Conservation (phyloP, 2,329 filamentous ascomycete species). For the Fusarium scirpi region DNA sequence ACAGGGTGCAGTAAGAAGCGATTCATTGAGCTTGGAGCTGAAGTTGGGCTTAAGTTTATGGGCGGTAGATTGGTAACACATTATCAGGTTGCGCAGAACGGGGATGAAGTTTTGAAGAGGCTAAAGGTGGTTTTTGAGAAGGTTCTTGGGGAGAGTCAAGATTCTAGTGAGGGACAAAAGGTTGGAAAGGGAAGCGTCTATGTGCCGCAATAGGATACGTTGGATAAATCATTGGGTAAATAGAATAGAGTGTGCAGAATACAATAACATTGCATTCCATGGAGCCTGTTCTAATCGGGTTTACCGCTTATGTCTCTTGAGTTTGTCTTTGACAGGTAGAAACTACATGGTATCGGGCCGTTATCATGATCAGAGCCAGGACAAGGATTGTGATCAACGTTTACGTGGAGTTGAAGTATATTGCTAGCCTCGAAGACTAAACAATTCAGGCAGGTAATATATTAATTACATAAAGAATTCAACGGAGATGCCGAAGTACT, state of each 20-base stretch:
- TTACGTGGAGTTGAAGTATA: conserved; percentile 1
- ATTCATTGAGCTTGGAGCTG: conserved; percentile 56
- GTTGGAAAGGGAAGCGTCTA: conserved; percentile 48
- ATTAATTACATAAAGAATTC: conserved; percentile 7
- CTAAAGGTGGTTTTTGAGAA: conserved; percentile 67
- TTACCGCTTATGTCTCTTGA: not conserved
- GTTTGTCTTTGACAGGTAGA: not conserved
- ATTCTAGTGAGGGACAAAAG: conserved; percentile 19
- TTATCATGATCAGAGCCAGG: conserved; percentile 27
- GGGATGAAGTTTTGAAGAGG: conserved; percentile 68
- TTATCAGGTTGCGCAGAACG: conserved; percentile 72
- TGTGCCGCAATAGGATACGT: conserved; percentile 35
- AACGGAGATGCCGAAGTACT: not conserved
- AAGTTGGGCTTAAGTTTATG: conserved; percentile 58
- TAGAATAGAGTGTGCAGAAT: not conserved
- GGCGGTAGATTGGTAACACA: conserved; percentile 61
- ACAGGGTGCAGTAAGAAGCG: conserved; percentile 59
- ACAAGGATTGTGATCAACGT: conserved; percentile 14
- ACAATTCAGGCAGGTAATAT: conserved; percentile 18
- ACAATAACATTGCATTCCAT: too few species aligned
- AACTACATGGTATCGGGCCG: not conserved
- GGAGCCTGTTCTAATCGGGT: not conserved
- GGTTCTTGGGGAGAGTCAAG: conserved; percentile 45
- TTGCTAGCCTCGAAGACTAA: not conserved
- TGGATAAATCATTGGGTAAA: not conserved